phyloP scores from a whole-genome alignment of 2,329 filamentous ascomycete species.

The Aspergillus puulaauensis region DNA sequence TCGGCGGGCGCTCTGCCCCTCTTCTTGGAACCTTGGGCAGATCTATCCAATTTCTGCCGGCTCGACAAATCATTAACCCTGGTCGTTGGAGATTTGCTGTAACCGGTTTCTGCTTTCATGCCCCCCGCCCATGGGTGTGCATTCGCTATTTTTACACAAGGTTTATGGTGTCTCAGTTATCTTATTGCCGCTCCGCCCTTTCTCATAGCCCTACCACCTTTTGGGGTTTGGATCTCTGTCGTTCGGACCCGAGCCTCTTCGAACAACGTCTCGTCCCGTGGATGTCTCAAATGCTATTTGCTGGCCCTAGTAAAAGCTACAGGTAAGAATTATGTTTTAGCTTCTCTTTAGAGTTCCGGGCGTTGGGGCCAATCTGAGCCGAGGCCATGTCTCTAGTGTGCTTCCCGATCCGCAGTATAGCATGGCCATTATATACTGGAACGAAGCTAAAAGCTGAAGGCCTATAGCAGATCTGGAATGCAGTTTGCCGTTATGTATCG shows the following conservation, averaged over 20 bases:
- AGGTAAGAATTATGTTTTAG: neutral
- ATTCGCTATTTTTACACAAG: conserved; percentile 5
- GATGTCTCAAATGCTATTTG: neutral
- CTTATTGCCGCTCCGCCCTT: neutral
- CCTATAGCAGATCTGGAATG: conserved; percentile 8
- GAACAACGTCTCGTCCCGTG: neutral
- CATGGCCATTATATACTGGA: neutral
- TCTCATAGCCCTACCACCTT: neutral
- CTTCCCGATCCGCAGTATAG: conserved; percentile 1
- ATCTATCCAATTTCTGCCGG: neutral
- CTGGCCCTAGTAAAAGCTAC: neutral
- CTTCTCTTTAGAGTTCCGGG: neutral
- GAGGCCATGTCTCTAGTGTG: neutral
- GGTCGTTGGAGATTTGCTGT: neutral
- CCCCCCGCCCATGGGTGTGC: neutral
- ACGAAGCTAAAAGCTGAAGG: neutral
- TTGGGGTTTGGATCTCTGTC: neutral
- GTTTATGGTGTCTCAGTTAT: conserved; percentile 7
- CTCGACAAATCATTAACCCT: conserved; percentile 3
- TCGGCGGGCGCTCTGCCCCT: neutral
- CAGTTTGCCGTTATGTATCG: conserved; percentile 16
- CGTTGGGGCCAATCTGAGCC: neutral
- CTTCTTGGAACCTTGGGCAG: neutral
- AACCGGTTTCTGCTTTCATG: neutral
- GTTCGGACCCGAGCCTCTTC: neutral